Evolutionary conservation across 148 eudicot genomes (phyloP).

Genomic region (Amaranthus cruentus): DNA sequence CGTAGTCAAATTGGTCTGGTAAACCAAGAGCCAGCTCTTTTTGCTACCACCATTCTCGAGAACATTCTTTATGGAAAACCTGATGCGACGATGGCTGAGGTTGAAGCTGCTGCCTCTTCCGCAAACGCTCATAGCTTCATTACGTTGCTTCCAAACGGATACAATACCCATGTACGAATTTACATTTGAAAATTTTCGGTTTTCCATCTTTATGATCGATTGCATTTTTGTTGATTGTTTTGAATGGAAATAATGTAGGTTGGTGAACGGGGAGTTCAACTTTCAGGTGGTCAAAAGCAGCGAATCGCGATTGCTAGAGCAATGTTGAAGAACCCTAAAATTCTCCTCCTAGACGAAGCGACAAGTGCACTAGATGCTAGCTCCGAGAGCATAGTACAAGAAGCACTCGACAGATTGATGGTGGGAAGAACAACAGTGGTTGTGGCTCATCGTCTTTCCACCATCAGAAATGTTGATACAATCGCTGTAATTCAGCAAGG

Average conservation of each 20-base stretch:
- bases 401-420: constrained; percentile 97
- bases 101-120: constrained; percentile 88
- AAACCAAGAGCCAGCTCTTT: constrained; percentile 98
- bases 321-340: constrained; percentile 92
- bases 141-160: constrained; percentile 89
- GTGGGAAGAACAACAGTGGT: constrained; percentile 96
- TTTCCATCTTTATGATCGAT: background rate
- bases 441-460: constrained; percentile 95
- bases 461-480: constrained; percentile 86
- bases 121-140: constrained; percentile 98
- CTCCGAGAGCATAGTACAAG: constrained; percentile 96
- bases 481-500: constrained; percentile 95
- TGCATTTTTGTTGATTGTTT: background rate
- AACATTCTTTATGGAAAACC: constrained; percentile 90
- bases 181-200: background rate
- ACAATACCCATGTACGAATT: constrained; percentile 81
- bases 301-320: constrained; percentile 99
- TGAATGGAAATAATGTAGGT: constrained; percentile 36
- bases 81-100: constrained; percentile 84
- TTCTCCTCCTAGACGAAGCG: constrained; percentile 95
- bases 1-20: constrained; percentile 94
- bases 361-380: constrained; percentile 97
- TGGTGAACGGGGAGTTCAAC: constrained; percentile 97
- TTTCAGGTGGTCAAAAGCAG: constrained; percentile 97
- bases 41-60: constrained; percentile 94